phyloP scores from a whole-genome alignment of 2,329 filamentous ascomycete species.

The Colletotrichum gigasporum region DNA sequence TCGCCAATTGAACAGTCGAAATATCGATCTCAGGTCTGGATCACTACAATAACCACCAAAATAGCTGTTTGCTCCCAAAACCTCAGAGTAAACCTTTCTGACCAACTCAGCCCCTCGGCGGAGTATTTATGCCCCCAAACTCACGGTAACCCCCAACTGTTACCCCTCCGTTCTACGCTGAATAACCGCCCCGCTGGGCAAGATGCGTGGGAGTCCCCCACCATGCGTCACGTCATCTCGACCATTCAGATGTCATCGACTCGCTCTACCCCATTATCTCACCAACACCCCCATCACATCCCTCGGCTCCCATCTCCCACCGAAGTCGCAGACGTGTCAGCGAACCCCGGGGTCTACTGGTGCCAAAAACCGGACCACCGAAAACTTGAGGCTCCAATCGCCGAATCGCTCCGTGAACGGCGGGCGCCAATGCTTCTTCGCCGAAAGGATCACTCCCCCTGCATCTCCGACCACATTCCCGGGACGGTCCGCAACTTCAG shows the following conservation, averaged over 20 bases:
- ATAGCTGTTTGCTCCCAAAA: too few species aligned
- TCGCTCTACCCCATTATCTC: background rate
- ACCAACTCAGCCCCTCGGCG: background rate
- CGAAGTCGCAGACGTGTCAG: background rate
- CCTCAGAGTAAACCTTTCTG: background rate
- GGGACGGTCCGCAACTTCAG: background rate
- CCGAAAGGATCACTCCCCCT: background rate
- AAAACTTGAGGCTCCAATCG: background rate
- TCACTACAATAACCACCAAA: too few species aligned
- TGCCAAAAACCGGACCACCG: background rate
- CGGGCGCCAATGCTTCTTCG: background rate
- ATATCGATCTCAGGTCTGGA: too few species aligned
- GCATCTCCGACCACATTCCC: background rate
- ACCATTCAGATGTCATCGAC: constrained; percentile 4
- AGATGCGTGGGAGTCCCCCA: background rate
- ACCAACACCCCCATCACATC: too few species aligned
- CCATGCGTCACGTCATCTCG: constrained; percentile 17
- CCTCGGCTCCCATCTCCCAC: constrained; percentile 9
- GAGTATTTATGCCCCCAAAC: background rate
- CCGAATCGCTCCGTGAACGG: background rate
- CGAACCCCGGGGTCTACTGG: background rate
- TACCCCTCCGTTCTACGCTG: constrained; percentile 30
- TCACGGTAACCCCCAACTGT: background rate
- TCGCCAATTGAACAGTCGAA: background rate
- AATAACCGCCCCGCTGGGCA: constrained; percentile 17